Evolutionary conservation across 345 rosid genomes (phyloP).

Genomic region (Odontarrhena argentea): DNA sequence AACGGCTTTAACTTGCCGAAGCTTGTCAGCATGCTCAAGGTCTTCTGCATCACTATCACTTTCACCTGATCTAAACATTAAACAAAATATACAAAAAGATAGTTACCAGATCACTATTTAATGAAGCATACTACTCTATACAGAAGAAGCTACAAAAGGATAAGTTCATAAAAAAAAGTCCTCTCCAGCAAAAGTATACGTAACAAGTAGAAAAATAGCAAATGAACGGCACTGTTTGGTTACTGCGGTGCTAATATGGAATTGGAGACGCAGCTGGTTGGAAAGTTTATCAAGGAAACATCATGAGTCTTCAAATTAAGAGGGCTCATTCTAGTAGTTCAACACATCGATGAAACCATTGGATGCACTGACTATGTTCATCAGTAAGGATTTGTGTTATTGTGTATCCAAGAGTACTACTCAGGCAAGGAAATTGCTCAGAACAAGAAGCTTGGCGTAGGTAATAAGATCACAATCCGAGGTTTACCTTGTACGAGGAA

Average conservation of each 20-base stretch:
- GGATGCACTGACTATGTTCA: constrained; percentile 8
- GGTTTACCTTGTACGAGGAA: constrained; percentile 88
- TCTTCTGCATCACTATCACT: constrained; percentile 99
- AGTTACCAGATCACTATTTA: constrained; percentile 7
- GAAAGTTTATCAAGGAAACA: constrained; percentile 10
- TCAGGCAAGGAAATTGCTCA: constrained; percentile 7
- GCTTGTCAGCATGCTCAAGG: constrained; percentile 97
- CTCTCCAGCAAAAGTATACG: not conserved
- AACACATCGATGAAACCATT: constrained; percentile 9
- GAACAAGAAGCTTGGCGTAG: constrained; percentile 2
- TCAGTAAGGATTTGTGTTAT: constrained; percentile 6
- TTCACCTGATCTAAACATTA: constrained; percentile 69
- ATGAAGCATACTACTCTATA: constrained; percentile 6
- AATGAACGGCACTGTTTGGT: constrained; percentile 7
- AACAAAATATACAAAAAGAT: constrained; percentile 25
- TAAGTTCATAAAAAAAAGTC: constrained; percentile 14
- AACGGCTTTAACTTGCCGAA: constrained; percentile 98
- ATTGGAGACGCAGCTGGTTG: not conserved
- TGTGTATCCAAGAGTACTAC: constrained; percentile 1
- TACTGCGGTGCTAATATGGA: not conserved
- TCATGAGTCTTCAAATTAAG: constrained; percentile 2
- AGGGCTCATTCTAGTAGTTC: constrained; percentile 15
- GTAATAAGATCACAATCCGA: constrained; percentile 18
- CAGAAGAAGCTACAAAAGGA: constrained; percentile 3
- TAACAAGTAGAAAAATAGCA: not conserved